Conservation (phyloP, 495 filamentous ascomycete species). For the Pseudevernia furfuracea region DNA sequence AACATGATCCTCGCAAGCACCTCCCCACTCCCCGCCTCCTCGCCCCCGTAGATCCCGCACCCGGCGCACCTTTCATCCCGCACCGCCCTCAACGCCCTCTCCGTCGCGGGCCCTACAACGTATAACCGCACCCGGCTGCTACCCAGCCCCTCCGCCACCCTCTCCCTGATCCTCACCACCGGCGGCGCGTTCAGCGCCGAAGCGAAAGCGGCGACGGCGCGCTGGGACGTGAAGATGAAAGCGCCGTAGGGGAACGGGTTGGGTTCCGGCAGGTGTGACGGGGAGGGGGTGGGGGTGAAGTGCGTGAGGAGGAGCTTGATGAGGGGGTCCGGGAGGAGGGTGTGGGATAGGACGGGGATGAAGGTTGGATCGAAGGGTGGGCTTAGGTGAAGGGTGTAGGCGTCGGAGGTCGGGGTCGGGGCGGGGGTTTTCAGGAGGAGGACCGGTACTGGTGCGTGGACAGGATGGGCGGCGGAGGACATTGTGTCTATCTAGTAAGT, state of each 20-base stretch:
- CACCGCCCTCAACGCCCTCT: slow-evolving; percentile 58
- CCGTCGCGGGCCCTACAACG: slow-evolving; percentile 88
- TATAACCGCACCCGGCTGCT: slow-evolving; percentile 57
- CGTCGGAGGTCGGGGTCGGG: neutral
- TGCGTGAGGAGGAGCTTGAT: slow-evolving; percentile 21
- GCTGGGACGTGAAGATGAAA: slow-evolving; percentile 73
- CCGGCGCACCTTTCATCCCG: slow-evolving; percentile 36
- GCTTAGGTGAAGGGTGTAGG: slow-evolving; percentile 4
- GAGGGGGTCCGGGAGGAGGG: slow-evolving; percentile 18
- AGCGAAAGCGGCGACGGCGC: slow-evolving; percentile 57
- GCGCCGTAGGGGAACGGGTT: slow-evolving; percentile 24
- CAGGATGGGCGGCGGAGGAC: neutral
- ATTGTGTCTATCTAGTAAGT: neutral
- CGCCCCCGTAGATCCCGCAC: slow-evolving; percentile 42
- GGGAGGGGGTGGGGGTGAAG: slow-evolving; percentile 6
- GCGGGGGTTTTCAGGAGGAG: slow-evolving; percentile 12
- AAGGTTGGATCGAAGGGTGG: slow-evolving; percentile 8
- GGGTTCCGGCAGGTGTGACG: neutral
- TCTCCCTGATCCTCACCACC: slow-evolving; percentile 21
- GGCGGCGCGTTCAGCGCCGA: slow-evolving; percentile 17
- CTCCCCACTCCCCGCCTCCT: slow-evolving; percentile 75
- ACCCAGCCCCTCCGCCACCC: slow-evolving; percentile 31
- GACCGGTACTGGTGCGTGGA: slow-evolving; percentile 11
- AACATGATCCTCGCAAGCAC: slow-evolving; percentile 69
- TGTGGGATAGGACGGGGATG: slow-evolving; percentile 21